Base-by-base conservation (phyloP, 2,329 filamentous ascomycete genomes). In the Neoscytalidium dimidiatum region DNA sequence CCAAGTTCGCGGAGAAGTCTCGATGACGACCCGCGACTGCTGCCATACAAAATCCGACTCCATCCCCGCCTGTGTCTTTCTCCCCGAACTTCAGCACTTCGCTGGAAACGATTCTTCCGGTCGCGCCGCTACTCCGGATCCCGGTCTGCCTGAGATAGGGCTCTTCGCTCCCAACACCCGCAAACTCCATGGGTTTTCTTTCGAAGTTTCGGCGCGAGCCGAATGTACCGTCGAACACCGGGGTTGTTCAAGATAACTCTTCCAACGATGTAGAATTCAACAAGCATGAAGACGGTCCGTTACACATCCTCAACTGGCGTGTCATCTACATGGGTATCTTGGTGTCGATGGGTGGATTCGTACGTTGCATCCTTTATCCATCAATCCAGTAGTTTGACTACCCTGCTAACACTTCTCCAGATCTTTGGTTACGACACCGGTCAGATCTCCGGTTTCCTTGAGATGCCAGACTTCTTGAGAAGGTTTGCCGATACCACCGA, bases 261-360 rank as follows among this genome's bases (percentile, higher is more conserved):
- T n/a, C 35, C 23, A 53, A 11, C 41, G 61, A 63, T 7, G 17
- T 53, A 17, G 61, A 63, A 21, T 43, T 52, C 29, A 44, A 49
- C 31, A 63, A 63, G 38, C 29, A 53, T 2, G 21, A 52, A 11
- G 28, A 41, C 31, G 61, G 49, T 11, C 46, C 61, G 8, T 28
- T 63, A 6, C 48, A 63, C 26, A 63, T 63, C 28, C 35, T 43
- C 48, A 63, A 53, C 23, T 64, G 51, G 51, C 31, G 51, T 17
- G 52, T 51, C 4, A 38, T 64, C 14, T 64, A 74, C 23, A 76
- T 76, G 74, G 74, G 68, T 1, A 44, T 71, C 4, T 68, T 76
- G 48, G 75, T 76, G 0, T 75, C 73, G 0, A 76, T 77, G 73
- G 75, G 75, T 14, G 74, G 75, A 29, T 76, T 73, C 29, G 61